Conservation (phyloP, 805 yeast species). For the Wickerhamomyces chaumierensis region DNA sequence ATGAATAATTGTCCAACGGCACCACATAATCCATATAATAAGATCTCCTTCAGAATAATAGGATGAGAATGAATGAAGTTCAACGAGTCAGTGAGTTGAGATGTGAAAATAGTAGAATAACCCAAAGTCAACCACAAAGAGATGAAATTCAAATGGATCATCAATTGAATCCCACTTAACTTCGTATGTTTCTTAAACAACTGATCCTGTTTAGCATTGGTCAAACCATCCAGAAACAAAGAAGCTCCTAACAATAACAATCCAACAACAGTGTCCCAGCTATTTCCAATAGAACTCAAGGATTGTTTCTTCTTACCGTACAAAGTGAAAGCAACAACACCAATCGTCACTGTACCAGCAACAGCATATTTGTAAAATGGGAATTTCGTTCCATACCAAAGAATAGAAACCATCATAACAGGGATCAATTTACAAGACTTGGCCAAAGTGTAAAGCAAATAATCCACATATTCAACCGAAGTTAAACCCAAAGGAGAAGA, state of each 20-base stretch:
- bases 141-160: slow-evolving; percentile 55
- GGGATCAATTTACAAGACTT: slow-evolving; percentile 93
- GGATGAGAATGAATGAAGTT: slow-evolving; percentile 42
- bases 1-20: slow-evolving; percentile 93
- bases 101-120: slow-evolving; percentile 32
- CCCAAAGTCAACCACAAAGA: slow-evolving; percentile 34
- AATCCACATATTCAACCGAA: slow-evolving; percentile 75
- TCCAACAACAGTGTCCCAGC: slow-evolving; percentile 40
- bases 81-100: slow-evolving; percentile 39
- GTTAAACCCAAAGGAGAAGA: slow-evolving; percentile 78
- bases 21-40: slow-evolving; percentile 66
- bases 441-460: slow-evolving; percentile 72
- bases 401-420: slow-evolving; percentile 74
- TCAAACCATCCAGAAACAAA: slow-evolving; percentile 78
- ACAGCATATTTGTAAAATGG: slow-evolving; percentile 70
- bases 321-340: slow-evolving; percentile 73
- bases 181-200: slow-evolving; percentile 41
- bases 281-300: slow-evolving; percentile 19
- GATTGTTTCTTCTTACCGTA: slow-evolving; percentile 26
- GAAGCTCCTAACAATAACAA: slow-evolving; percentile 45
- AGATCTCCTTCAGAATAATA: slow-evolving; percentile 43
- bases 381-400: slow-evolving; percentile 58
- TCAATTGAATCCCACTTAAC: slow-evolving; percentile 78
- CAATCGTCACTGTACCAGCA: slow-evolving; percentile 67
- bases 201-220: slow-evolving; percentile 89